phyloP scores from a whole-genome alignment of 768 basidiomycete genomes.

The Kwoniella sp. region DNA sequence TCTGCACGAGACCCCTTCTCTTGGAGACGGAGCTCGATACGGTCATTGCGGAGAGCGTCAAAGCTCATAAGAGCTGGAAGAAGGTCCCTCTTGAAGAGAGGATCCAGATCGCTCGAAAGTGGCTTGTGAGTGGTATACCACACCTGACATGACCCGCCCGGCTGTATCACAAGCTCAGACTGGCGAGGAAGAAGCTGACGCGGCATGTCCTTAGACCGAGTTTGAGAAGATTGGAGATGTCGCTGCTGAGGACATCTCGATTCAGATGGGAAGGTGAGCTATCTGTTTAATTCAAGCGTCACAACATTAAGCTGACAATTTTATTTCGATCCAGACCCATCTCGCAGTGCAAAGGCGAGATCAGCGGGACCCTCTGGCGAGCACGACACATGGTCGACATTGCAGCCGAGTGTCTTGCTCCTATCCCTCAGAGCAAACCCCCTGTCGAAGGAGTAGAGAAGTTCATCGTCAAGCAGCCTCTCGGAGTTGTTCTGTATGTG shows the following conservation, averaged over 20 bases:
- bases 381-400: constrained; percentile 83
- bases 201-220: constrained; percentile 58
- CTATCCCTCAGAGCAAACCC: constrained; percentile 72
- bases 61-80: constrained; percentile 76
- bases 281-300: background rate
- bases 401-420: constrained; percentile 71
- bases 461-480: constrained; percentile 77
- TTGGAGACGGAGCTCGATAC: constrained; percentile 65
- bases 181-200: constrained; percentile 5
- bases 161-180: too few relatives aligned
- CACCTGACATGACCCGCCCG: background rate
- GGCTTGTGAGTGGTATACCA: constrained; percentile 64
- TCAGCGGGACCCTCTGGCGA: constrained; percentile 77
- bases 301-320: background rate
- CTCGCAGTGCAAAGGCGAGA: constrained; percentile 74
- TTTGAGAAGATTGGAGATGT: constrained; percentile 65
- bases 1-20: constrained; percentile 70
- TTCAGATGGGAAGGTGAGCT: constrained; percentile 89
- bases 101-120: constrained; percentile 70
- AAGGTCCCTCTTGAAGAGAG: constrained; percentile 66
- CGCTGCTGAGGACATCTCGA: constrained; percentile 72
- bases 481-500: constrained; percentile 73
- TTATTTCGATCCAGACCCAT: constrained; percentile 65
- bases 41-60: constrained; percentile 64
- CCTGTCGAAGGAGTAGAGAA: constrained; percentile 82